These are phyloP conservation scores for Fraxinus xanthoxyloides DNA, from an alignment of 305 asterid genomes.

Conservation along the genomic window DNA sequence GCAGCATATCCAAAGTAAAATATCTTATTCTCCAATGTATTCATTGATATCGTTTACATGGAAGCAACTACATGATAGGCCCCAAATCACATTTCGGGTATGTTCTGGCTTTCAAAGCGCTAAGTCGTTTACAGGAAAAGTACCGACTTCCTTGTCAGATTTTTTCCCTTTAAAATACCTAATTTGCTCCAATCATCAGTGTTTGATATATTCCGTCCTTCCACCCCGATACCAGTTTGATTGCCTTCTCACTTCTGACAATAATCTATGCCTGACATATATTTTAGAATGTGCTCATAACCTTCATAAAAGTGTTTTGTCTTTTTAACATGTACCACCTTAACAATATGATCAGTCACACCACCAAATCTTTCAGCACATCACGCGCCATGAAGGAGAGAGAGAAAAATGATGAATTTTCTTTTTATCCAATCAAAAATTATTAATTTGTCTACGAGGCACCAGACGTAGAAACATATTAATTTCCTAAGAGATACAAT, in stretches of 20 bases:
- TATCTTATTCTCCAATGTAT: slow-evolving; percentile 1
- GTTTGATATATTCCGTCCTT: not conserved
- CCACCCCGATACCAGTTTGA: not conserved
- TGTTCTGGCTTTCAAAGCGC: too few species aligned
- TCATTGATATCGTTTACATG: not conserved
- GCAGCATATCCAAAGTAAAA: not conserved
- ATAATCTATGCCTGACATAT: not conserved
- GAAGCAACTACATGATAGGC: slow-evolving; percentile 6
- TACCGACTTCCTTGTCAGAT: too few species aligned
- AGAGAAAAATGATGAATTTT: not conserved
- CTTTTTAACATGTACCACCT: not conserved
- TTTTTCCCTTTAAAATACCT: not conserved
- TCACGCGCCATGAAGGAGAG: not conserved
- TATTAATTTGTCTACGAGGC: not conserved
- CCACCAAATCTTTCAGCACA: not conserved
- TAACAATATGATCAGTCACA: not conserved
- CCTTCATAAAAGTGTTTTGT: not conserved
- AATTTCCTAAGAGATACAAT: not conserved
- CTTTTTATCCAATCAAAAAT: not conserved
- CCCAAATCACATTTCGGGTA: not conserved
- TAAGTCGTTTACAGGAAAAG: too few species aligned
- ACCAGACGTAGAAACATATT: not conserved
- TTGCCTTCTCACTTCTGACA: not conserved
- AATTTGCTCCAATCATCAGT: not conserved
- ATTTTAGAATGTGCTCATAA: not conserved